A percentile compares a stretch with the other conserved stretches of the same genome.
phyloP scores from a whole-genome alignment of 2,329 filamentous ascomycete genomes.

The Scedosporium boydii region DNA sequence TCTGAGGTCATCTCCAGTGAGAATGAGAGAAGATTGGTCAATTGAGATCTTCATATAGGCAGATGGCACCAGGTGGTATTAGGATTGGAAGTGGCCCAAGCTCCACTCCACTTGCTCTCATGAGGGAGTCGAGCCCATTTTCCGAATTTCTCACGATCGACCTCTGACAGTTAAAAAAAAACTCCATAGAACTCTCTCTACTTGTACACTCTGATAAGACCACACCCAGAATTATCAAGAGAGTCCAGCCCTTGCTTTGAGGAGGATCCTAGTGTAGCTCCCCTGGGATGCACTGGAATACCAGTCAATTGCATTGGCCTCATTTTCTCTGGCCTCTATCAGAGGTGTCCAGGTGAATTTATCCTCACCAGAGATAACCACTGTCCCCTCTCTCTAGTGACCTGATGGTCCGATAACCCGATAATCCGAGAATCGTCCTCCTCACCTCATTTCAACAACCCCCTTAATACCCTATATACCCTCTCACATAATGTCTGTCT shows the following conservation, averaged over 20 bases:
- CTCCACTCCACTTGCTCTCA: background rate
- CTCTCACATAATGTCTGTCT: conserved; percentile 1
- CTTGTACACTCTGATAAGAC: background rate
- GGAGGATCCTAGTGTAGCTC: background rate
- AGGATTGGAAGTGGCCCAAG: background rate
- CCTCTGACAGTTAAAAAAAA: background rate
- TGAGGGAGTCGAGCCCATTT: background rate
- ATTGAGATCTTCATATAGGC: background rate
- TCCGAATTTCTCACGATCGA: background rate
- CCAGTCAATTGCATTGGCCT: background rate
- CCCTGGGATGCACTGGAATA: conserved; percentile 5
- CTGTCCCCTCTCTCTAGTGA: background rate
- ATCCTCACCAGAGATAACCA: background rate
- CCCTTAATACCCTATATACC: background rate
- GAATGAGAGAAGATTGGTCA: too few species aligned
- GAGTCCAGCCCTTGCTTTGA: background rate
- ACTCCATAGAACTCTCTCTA: background rate
- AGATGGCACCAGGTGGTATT: background rate
- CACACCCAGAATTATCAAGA: background rate
- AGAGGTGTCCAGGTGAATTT: conserved; percentile 4
- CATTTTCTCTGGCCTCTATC: background rate
- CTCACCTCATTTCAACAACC: background rate
- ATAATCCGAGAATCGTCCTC: background rate
- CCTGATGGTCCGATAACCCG: background rate
- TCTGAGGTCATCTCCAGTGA: too few species aligned